phyloP scores from a whole-genome alignment of 495 filamentous ascomycete genomes.

The Pyrenopolyporus hunteri region DNA sequence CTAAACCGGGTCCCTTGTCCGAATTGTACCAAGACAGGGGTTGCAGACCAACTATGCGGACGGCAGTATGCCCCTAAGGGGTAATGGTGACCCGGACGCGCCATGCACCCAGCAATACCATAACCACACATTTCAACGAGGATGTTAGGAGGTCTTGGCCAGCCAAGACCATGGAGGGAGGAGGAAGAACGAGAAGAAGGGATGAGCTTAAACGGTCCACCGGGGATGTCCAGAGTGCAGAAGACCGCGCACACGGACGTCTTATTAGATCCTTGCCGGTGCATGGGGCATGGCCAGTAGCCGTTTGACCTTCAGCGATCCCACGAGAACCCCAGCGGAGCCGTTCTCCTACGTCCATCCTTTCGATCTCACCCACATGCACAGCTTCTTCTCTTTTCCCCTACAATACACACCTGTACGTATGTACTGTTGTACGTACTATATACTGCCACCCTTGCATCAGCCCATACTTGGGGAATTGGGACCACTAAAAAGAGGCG shows the following conservation, averaged over 20 bases:
- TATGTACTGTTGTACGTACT: slow-evolving; percentile 13
- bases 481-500: slow-evolving; percentile 40
- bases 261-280: slow-evolving; percentile 37
- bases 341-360: slow-evolving; percentile 39
- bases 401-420: slow-evolving; percentile 4
- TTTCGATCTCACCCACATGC: slow-evolving; percentile 43
- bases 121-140: slow-evolving; percentile 27
- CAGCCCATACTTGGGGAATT: slow-evolving; percentile 38
- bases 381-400: background rate
- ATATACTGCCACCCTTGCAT: slow-evolving; percentile 31
- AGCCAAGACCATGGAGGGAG: slow-evolving; percentile 30
- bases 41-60: slow-evolving; percentile 43
- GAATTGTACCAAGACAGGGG: slow-evolving; percentile 44
- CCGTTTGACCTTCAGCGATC: slow-evolving; percentile 42
- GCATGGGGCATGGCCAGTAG: slow-evolving; percentile 39
- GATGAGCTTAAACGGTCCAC: slow-evolving; percentile 43
- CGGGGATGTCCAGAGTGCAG: slow-evolving; percentile 40
- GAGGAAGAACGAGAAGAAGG: slow-evolving; percentile 30
- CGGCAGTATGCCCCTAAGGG: slow-evolving; percentile 41
- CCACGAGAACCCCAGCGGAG: slow-evolving; percentile 42
- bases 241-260: slow-evolving; percentile 39
- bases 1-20: slow-evolving; percentile 41
- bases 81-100: slow-evolving; percentile 40
- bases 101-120: slow-evolving; percentile 37
- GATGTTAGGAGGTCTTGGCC: slow-evolving; percentile 21